A percentile compares a stretch with the other conserved stretches of the same genome.
Conservation (phyloP, 2,329 filamentous ascomycete species). For the Diaporthe humulicola region DNA sequence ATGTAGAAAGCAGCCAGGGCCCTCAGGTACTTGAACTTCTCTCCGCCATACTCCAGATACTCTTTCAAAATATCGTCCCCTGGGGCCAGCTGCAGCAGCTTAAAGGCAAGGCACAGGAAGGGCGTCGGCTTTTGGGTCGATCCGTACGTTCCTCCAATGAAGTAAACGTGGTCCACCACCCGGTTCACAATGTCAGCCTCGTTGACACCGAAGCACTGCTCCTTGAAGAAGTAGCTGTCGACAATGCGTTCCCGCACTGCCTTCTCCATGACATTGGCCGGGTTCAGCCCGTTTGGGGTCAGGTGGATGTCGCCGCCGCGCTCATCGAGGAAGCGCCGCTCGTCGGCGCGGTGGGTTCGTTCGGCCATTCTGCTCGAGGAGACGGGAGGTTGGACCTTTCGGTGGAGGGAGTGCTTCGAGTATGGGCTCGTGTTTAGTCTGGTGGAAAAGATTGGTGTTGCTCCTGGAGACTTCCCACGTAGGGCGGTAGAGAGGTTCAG, state of each 20-base stretch:
- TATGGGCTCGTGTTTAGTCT: not conserved
- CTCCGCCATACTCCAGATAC: constrained; percentile 82
- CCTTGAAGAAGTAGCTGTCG: constrained; percentile 97
- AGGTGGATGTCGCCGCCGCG: constrained; percentile 83
- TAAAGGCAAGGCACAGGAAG: constrained; percentile 95
- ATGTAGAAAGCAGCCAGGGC: constrained; percentile 94
- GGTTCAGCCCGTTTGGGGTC: constrained; percentile 89
- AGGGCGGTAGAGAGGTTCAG: not conserved
- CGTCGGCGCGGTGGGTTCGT: constrained; percentile 79
- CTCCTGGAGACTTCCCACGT: not conserved
- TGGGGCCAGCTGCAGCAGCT: constrained; percentile 90
- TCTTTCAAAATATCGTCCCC: constrained; percentile 82
- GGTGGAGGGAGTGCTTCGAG: not conserved
- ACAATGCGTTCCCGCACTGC: constrained; percentile 95
- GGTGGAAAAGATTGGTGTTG: not conserved
- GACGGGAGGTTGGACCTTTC: not conserved
- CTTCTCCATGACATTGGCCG: constrained; percentile 95
- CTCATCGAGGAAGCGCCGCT: constrained; percentile 87
- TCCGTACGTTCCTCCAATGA: constrained; percentile 90
- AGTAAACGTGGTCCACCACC: constrained; percentile 84
- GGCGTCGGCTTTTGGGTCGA: constrained; percentile 87
- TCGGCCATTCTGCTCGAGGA: constrained; percentile 39
- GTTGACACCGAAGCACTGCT: constrained; percentile 97
- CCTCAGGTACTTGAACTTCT: constrained; percentile 87
- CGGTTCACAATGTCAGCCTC: constrained; percentile 86